phyloP scores from a whole-genome alignment of 331 rosid genomes.

The Quercus phellos region DNA sequence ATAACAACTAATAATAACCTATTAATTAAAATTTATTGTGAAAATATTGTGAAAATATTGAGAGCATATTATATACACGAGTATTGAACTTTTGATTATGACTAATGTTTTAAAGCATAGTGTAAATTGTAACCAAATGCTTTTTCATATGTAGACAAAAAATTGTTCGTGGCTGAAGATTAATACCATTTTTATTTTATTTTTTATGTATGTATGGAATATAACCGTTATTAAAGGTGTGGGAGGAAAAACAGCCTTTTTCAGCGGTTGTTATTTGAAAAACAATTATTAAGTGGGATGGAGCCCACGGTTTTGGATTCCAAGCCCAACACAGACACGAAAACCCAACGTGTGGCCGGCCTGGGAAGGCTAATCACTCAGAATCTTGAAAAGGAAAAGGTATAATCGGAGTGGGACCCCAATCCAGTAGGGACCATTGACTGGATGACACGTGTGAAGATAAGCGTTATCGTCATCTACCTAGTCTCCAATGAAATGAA shows the following conservation, averaged over 20 bases:
- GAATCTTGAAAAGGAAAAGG: not conserved
- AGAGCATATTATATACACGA: rapidly evolving
- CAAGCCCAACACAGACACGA: not conserved
- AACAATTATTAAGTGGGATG: not conserved
- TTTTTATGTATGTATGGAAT: too few relatives aligned
- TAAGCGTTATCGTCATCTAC: not conserved
- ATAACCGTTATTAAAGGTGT: too few relatives aligned
- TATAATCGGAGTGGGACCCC: slow-evolving; percentile 9
- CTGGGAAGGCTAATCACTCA: not conserved
- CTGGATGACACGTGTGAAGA: slow-evolving; percentile 2
- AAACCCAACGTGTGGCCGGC: slow-evolving; percentile 6
- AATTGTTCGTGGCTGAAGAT: too few relatives aligned
- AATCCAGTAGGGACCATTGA: not conserved
- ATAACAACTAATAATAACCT: too few relatives aligned
- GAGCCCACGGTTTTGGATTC: slow-evolving; percentile 51
- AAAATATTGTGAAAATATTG: rapidly evolving
- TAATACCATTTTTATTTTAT: too few relatives aligned
- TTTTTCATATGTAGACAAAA: too few relatives aligned
- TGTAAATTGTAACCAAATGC: too few relatives aligned
- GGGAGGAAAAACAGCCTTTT: too few relatives aligned
- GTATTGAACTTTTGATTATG: too few relatives aligned
- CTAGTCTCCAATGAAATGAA: not conserved
- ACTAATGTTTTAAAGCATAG: too few relatives aligned
- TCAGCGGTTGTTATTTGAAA: not conserved
- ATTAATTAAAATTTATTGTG: too few relatives aligned